Evolutionary conservation across 495 filamentous ascomycete species (phyloP), one percentile per base, ranked within the genome.

Genomic region (Achaetomiella virescens): DNA sequence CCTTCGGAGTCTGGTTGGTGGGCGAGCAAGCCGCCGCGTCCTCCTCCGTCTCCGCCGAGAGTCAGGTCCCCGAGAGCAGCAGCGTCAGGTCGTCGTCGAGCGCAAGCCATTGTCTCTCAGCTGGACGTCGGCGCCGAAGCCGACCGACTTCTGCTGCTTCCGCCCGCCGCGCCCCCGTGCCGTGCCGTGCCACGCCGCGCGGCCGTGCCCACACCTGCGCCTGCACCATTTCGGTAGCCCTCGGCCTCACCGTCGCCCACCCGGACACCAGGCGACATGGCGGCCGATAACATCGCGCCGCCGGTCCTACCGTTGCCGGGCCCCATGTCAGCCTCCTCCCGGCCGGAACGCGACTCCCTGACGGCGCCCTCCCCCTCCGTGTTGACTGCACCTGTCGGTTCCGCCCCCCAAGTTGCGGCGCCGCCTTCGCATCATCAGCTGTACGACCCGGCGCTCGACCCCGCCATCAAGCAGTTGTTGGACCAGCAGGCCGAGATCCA

Each of bases 401-500:
- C 59, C 25, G 40, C 48, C 33, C 29, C 25, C 20, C 50, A 54
- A 50, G 55, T 20, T 37, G 46, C 55, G 6, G 33, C 50, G 24
- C 33, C 25, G 21, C 37, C 46, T 41, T 55, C 44, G 21, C 37
- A 24, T 17, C 52, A 31, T 12, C 42, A 49, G 15, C 53, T 43
- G 6, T 62, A 66, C 59, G 74, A 76, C 55, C 62, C 69, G 41
- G 68, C 69, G 48, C 58, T 75, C 60, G 75, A 77, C 50, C 70
- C 74, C 58, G 64, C 72, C 62, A 72, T 78, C 64, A 68, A 66
- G 65, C 66, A 68, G 31, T 61, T 78, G 42, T 63, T 78, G 43
- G 72, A 74, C 43, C 74, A 77, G 62, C 75, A 75, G 66, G 73
- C 68, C 61, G 76, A 78, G 54, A 78, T 78, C 58, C 70, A 78